Conservation (phyloP, 768 basidiomycete species). For the Daedaleopsis sinensis region DNA sequence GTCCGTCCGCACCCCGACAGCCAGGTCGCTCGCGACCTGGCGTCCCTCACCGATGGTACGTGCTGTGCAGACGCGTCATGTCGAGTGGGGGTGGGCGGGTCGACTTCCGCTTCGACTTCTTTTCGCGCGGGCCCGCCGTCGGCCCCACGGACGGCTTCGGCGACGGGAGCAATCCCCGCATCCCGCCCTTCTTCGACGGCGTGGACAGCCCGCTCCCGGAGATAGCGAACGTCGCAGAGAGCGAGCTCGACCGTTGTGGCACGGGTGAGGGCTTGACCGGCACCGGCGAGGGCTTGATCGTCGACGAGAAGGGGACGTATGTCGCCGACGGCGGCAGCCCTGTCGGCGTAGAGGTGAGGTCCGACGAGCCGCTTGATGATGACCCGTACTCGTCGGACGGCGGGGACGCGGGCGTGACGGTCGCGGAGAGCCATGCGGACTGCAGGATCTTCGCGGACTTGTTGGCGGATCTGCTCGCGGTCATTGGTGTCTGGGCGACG, state of each 20-base stretch:
- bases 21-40: slow-evolving; percentile 15
- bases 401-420: slow-evolving; percentile 20
- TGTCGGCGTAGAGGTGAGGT: slow-evolving; percentile 21
- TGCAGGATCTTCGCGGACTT: slow-evolving; percentile 22
- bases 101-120: slow-evolving; percentile 17
- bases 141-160: slow-evolving; percentile 3
- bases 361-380: slow-evolving; percentile 14
- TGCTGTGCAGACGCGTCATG: slow-evolving; percentile 20
- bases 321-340: slow-evolving; percentile 18
- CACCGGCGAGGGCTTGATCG: slow-evolving; percentile 19
- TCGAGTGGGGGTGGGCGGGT: slow-evolving; percentile 20
- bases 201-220: slow-evolving; percentile 14
- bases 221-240: slow-evolving; percentile 15
- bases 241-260: slow-evolving; percentile 20
- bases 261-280: slow-evolving; percentile 21
- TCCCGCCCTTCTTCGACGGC: slow-evolving; percentile 10
- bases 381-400: slow-evolving; percentile 15
- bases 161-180: slow-evolving; percentile 8
- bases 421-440: slow-evolving; percentile 20
- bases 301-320: slow-evolving; percentile 22
- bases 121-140: slow-evolving; percentile 1
- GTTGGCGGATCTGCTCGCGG: slow-evolving; percentile 6
- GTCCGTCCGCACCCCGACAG: not conserved
- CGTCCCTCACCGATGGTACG: slow-evolving; percentile 15
- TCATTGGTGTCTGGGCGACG: not conserved